Evolutionary conservation across 2,329 filamentous ascomycete genomes (phyloP).

Genomic region (Pezicula rhizophila): DNA sequence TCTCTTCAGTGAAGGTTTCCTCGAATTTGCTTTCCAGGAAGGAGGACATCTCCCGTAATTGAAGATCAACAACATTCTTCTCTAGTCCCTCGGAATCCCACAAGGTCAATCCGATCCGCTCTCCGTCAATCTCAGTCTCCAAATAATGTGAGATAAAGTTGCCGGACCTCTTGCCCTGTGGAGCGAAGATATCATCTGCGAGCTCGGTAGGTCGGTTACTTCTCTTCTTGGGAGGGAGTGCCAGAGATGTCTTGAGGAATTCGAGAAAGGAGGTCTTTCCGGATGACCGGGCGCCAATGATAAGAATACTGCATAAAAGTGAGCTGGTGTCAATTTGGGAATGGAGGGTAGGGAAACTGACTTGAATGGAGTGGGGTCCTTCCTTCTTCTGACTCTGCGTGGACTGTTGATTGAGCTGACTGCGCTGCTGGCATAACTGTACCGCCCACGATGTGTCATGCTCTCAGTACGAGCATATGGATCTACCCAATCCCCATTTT

Average conservation of each 20-base stretch:
- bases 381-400: conserved; percentile 83
- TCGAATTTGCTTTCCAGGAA: conserved; percentile 99
- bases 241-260: conserved; percentile 82
- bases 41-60: conserved; percentile 81
- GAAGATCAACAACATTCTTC: conserved; percentile 90
- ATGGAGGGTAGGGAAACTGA: conserved; percentile 44
- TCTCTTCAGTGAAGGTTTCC: conserved; percentile 94
- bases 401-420: conserved; percentile 91
- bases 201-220: conserved; percentile 27
- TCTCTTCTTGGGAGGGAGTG: conserved; percentile 75
- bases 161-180: conserved; percentile 33
- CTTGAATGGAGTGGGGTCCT: conserved; percentile 98
- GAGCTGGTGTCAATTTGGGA: conserved; percentile 3
- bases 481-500: conserved; percentile 53
- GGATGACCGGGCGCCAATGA: conserved; percentile 79
- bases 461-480: conserved; percentile 82
- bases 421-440: conserved; percentile 91
- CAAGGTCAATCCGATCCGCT: conserved; percentile 84
- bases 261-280: conserved; percentile 97
- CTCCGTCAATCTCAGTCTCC: conserved; percentile 89
- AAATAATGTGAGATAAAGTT: conserved; percentile 85
- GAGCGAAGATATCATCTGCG: conserved; percentile 48
- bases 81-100: conserved; percentile 97
- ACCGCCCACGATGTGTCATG: conserved; percentile 93
- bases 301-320: conserved; percentile 63